Conservation (phyloP, 345 rosid genomes). For the Carallia brachiata region DNA sequence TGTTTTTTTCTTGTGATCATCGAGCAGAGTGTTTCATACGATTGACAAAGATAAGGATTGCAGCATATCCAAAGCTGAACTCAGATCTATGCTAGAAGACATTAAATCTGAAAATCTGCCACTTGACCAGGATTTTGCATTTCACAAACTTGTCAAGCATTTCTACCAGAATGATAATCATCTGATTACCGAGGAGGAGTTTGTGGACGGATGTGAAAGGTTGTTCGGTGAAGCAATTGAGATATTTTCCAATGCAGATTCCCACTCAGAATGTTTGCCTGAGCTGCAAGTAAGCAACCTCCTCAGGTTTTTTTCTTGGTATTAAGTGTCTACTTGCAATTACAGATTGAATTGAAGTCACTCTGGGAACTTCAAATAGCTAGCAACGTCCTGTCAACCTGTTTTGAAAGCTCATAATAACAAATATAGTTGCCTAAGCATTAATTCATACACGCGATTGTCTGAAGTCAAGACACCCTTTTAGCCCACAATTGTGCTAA, state of each 20-base stretch:
- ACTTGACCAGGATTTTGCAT: not conserved
- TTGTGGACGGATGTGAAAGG: not conserved
- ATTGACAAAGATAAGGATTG: conserved; percentile 4
- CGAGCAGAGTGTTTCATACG: not conserved
- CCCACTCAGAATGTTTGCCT: not conserved
- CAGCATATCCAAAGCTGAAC: not conserved
- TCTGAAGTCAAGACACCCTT: too few relatives aligned
- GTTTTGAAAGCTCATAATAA: too few relatives aligned
- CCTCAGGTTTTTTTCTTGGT: too few relatives aligned
- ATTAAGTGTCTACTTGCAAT: not conserved
- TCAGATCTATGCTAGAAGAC: not conserved
- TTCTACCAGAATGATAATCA: conserved; percentile 10
- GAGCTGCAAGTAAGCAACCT: conserved; percentile 3
- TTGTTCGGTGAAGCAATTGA: not conserved
- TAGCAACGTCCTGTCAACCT: too few relatives aligned
- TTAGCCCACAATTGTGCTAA: not conserved
- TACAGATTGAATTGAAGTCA: not conserved
- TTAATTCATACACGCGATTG: too few relatives aligned
- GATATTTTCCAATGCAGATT: not conserved
- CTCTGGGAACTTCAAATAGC: too few relatives aligned
- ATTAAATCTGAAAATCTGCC: not conserved
- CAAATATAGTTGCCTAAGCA: too few relatives aligned
- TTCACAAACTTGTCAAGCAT: not conserved
- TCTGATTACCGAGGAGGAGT: conserved; percentile 9
- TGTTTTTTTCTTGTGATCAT: not conserved